Evolutionary conservation across 78 protist species (phyloP), one percentile per base, ranked within the genome.

Genomic region (Pirum gemmata): DNA sequence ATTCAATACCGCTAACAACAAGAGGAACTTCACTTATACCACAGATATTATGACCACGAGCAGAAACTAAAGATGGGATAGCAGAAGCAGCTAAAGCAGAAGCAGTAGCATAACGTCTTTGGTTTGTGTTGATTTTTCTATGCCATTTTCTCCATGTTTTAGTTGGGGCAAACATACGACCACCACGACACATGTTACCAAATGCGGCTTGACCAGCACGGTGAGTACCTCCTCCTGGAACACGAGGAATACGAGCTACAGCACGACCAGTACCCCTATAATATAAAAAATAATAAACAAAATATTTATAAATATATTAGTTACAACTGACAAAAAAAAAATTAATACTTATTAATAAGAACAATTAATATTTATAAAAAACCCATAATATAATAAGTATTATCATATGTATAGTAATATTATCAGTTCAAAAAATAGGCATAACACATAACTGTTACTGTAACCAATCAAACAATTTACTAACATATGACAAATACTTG

Each of bases 231-330:
- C 97, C 94, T 31, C 99, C 99, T 37, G 90, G 33, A 77, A 98
- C 98, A 93, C 99, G 98, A 41, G 99, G 99, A 89, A 98, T 96
- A 96, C 99, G 99, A 35, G 99, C 93, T 27, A 98, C 99, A 74
- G 99, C 99, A 67, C 99, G 95, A 79, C 99, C 99, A 40, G 99
- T 98, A 51, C 99, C 99, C 99, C 88, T 84, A 84, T 84, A 84
- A 0, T 35, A 39, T 29, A 72, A 29, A 72, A 29, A 72, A 29
- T 29, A 72, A 29, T 29, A 29, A 29, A 72, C 74, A 72, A 29
- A 29, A 29, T n/a, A 72, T 72, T 72, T 29, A 29, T 29, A 72
- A 29, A 29, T n/a, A 29, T n/a, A 29, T n/a, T 29, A 29, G 29
- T 29, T 29, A 29, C 74, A 29, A 72, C 29, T 29, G 29, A 29